Evolutionary conservation across 202 grass and related monocot genomes (phyloP), one percentile per base, ranked within the genome.

Genomic region (Setaria italica): DNA sequence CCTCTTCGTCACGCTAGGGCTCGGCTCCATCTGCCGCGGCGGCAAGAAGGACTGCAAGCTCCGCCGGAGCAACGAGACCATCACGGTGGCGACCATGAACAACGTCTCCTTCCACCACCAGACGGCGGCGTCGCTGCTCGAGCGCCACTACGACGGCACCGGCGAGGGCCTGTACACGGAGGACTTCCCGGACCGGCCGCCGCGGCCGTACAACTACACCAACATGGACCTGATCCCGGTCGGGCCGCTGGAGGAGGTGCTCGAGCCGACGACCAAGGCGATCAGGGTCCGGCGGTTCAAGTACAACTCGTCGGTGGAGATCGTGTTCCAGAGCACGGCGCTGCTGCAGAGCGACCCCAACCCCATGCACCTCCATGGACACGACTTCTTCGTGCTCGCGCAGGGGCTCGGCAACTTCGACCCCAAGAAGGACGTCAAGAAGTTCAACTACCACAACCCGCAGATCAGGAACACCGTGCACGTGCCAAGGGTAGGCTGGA

Each of bases 331-430:
- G 78, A 88, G 77, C 77, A 92, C 90, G 11, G 1, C 70, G 2
- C 20, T 41, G 7, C 29, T 87, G 83, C 77, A 85, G 76, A 25
- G 43, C 65, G 45, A 54, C 77, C 13, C 84, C 67, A 70, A 92
- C 9, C 91, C 91, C 0, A 92, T 92, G 74, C 90, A 92, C 41
- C 79, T 91, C 50, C 89, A 91, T 16, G 85, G 85, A 0, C 67
- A 67, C 69, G 55, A 91, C 77, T 91, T 91, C 69, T 91, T 88
- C 77, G 81, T 91, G 17, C 54, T 91, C 43, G 90, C 90, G 37
- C 86, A 88, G 80, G 90, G 82, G 5, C 62, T 72, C 60, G 82
- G 89, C 0, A 91, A 85, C 79, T 91, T 78, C 49, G 47, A 92
- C 3, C 43, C 35, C 3, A 30, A 21, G 16, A 84, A 11, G 70